Percentiles rank a stretch among this genome's conserved stretches.
Evolutionary conservation across 2,329 filamentous ascomycete genomes (phyloP).

Genomic region (Hymenoscyphus fructigenus): DNA sequence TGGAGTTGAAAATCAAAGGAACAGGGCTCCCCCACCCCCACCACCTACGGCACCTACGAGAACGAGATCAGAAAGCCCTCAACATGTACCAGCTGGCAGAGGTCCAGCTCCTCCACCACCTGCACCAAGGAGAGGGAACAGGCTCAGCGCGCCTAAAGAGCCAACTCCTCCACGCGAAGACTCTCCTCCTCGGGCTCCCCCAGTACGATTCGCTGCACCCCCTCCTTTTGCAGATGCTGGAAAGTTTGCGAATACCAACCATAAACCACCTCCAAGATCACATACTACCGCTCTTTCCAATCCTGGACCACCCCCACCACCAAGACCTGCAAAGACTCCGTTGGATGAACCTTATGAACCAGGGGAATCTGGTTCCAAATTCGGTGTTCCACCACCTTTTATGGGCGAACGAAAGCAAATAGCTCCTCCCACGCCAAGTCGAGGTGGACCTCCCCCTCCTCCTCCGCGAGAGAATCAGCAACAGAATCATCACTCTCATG

Average conservation of each 20-base stretch:
- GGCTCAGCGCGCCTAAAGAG: slow-evolving; percentile 47
- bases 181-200: slow-evolving; percentile 59
- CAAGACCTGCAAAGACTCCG: slow-evolving; percentile 67
- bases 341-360: slow-evolving; percentile 63
- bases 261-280: slow-evolving; percentile 45
- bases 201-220: slow-evolving; percentile 76
- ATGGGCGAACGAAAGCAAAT: slow-evolving; percentile 60
- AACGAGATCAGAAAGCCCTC: slow-evolving; percentile 35
- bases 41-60: slow-evolving; percentile 51
- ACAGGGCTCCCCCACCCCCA: slow-evolving; percentile 59
- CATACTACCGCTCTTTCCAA: slow-evolving; percentile 49
- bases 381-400: slow-evolving; percentile 80
- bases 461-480: slow-evolving; percentile 50
- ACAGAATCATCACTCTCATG: slow-evolving; percentile 39
- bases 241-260: slow-evolving; percentile 66
- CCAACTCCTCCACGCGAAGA: slow-evolving; percentile 68
- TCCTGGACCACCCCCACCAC: slow-evolving; percentile 66
- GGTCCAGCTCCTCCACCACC: slow-evolving; percentile 53
- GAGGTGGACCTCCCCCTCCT: slow-evolving; percentile 70
- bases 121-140: slow-evolving; percentile 58
- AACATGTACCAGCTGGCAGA: slow-evolving; percentile 30
- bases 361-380: slow-evolving; percentile 50
- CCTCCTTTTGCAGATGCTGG: slow-evolving; percentile 89
- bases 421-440: slow-evolving; percentile 75
- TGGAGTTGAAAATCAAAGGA: slow-evolving; percentile 44